Evolutionary conservation across 306 rosid species (phyloP).

Genomic region (Ziziphus jujuba): DNA sequence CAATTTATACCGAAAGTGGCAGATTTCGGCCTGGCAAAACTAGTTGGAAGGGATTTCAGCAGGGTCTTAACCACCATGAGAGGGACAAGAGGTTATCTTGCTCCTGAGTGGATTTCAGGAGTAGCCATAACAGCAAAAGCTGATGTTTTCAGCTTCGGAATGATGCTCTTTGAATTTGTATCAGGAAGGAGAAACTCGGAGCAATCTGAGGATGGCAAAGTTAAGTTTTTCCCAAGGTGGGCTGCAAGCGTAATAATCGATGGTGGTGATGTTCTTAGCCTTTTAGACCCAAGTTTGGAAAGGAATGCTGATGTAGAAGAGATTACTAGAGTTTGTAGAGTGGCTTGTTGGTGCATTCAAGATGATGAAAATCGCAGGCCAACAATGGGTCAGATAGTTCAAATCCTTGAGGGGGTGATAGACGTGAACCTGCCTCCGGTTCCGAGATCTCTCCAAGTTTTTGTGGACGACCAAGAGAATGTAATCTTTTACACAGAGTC

Average conservation of each 20-base stretch:
- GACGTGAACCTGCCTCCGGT: slow-evolving; percentile 61
- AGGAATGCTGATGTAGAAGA: slow-evolving; percentile 54
- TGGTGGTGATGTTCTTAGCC: slow-evolving; percentile 47
- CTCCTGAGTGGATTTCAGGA: slow-evolving; percentile 92
- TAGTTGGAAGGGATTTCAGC: slow-evolving; percentile 82
- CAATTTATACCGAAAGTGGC: slow-evolving; percentile 76
- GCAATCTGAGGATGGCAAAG: slow-evolving; percentile 51
- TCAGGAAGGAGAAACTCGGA: slow-evolving; percentile 82
- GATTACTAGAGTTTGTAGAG: slow-evolving; percentile 43
- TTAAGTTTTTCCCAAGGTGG: slow-evolving; percentile 54
- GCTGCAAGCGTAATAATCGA: slow-evolving; percentile 44
- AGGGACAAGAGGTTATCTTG: slow-evolving; percentile 94
- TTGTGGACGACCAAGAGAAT: slow-evolving; percentile 51
- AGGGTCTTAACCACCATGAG: slow-evolving; percentile 86
- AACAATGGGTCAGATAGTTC: slow-evolving; percentile 79
- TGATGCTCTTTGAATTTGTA: slow-evolving; percentile 84
- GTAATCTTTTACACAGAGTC: slow-evolving; percentile 63
- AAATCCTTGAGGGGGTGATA: slow-evolving; percentile 65
- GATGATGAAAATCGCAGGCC: slow-evolving; percentile 73
- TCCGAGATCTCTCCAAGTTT: slow-evolving; percentile 54
- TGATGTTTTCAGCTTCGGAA: slow-evolving; percentile 88
- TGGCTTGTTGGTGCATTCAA: slow-evolving; percentile 91
- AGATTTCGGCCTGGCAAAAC: slow-evolving; percentile 89
- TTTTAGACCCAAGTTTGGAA: slow-evolving; percentile 58
- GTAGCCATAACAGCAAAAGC: slow-evolving; percentile 83